A percentile compares a stretch with the other conserved stretches of the same genome.
phyloP scores from a whole-genome alignment of 2,329 filamentous ascomycete genomes.

The Dactylellina drechsleri region DNA sequence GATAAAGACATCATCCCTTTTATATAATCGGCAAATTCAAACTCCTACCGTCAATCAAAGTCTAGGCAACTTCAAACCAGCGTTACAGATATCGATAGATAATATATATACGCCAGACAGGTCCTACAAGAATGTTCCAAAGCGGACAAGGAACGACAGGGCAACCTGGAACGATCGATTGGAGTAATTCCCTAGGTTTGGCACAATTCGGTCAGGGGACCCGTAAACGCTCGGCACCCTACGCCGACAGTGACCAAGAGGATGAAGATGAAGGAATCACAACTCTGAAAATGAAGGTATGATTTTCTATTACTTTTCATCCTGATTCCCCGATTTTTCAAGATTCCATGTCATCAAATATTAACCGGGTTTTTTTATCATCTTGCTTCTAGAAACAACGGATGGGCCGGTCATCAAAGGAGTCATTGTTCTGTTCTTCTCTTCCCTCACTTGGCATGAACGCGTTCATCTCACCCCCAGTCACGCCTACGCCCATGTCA shows the following conservation, averaged over 20 bases:
- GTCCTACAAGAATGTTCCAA: constrained; percentile 17
- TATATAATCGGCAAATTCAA: no score
- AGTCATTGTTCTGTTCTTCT: constrained; percentile 17
- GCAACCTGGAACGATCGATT: constrained; percentile 16
- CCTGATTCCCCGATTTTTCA: background rate
- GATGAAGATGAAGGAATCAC: constrained; percentile 37
- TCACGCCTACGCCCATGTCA: constrained; percentile 32
- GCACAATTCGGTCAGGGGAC: constrained; percentile 25
- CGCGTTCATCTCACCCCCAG: constrained; percentile 50
- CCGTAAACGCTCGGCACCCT: constrained; percentile 43
- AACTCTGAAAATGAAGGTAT: constrained; percentile 30
- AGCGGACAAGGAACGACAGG: background rate
- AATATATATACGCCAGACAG: background rate
- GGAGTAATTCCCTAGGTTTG: constrained; percentile 4
- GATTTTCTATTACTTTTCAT: background rate
- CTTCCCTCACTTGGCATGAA: constrained; percentile 33
- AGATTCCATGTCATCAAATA: background rate
- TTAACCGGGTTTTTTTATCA: background rate
- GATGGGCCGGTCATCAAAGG: constrained; percentile 7
- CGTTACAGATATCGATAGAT: background rate
- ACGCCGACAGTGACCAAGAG: constrained; percentile 47
- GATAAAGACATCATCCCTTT: no score
- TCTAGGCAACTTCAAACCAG: background rate
- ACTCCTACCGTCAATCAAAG: no score
- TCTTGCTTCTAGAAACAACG: constrained; percentile 33